A percentile compares a stretch with the other conserved stretches of the same genome.
phyloP scores from a whole-genome alignment of 768 basidiomycete genomes.

The Leccinum pellstonianum region DNA sequence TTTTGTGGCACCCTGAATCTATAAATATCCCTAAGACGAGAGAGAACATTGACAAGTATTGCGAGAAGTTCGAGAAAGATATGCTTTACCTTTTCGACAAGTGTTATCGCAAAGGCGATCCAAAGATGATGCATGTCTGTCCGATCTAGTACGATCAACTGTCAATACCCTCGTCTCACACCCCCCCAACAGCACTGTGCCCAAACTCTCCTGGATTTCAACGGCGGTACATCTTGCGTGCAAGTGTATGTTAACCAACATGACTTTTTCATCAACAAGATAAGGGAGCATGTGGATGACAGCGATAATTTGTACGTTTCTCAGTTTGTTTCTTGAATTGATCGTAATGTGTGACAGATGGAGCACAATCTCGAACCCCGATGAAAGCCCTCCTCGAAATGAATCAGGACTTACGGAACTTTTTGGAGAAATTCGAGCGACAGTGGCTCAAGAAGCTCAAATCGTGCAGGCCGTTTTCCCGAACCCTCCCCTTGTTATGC shows the following conservation, averaged over 20 bases:
- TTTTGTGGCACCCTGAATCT: not conserved
- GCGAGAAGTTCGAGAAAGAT: conserved; percentile 98
- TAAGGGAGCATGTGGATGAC: conserved; percentile 58
- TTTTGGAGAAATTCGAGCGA: conserved; percentile 83
- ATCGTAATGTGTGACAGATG: conserved; percentile 53
- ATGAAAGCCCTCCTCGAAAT: conserved; percentile 67
- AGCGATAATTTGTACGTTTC: conserved; percentile 59
- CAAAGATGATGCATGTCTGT: conserved; percentile 97
- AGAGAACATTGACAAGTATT: conserved; percentile 93
- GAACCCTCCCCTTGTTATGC: conserved; percentile 94
- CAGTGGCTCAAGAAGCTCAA: conserved; percentile 93
- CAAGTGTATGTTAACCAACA: conserved; percentile 99
- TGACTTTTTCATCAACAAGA: conserved; percentile 97
- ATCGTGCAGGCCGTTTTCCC: conserved; percentile 99
- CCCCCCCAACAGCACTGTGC: conserved; percentile 80
- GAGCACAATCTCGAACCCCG: conserved; percentile 76
- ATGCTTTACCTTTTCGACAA: conserved; percentile 95
- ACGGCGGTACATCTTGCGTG: conserved; percentile 94
- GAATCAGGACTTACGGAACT: conserved; percentile 80
- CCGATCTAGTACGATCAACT: conserved; percentile 8
- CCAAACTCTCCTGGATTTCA: conserved; percentile 94
- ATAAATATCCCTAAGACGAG: conserved; percentile 54
- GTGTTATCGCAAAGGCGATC: conserved; percentile 95
- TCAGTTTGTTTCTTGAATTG: conserved; percentile 1
- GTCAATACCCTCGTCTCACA: conserved; percentile 10